phyloP scores from a whole-genome alignment of 805 yeast species.

The Saccharomyces mikatae region DNA sequence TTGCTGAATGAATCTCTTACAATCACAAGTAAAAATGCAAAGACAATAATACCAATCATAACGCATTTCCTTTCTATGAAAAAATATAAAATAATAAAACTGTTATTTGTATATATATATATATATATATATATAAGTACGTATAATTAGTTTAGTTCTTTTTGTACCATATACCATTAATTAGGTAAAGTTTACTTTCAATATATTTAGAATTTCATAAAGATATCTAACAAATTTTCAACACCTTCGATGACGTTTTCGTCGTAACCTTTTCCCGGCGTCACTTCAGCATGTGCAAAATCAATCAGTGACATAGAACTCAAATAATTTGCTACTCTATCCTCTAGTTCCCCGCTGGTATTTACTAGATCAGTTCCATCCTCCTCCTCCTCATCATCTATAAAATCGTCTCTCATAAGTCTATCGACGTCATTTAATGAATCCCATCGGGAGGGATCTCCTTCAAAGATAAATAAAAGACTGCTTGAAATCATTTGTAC shows the following conservation, averaged over 20 bases:
- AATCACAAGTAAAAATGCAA: background rate
- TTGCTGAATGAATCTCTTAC: constrained; percentile 40
- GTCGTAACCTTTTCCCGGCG: constrained; percentile 61
- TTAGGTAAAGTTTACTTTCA: background rate
- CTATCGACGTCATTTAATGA: constrained; percentile 35
- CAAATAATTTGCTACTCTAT: constrained; percentile 28
- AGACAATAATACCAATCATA: background rate
- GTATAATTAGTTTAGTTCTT: background rate
- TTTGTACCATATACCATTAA: background rate
- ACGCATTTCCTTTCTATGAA: background rate
- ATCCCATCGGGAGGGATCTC: constrained; percentile 50
- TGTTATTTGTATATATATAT: background rate
- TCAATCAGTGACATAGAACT: constrained; percentile 69
- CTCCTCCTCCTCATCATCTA: constrained; percentile 29
- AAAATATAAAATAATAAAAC: background rate
- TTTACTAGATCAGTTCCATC: constrained; percentile 28
- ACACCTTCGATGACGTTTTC: constrained; percentile 65
- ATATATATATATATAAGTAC: background rate
- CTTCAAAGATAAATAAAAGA: constrained; percentile 66
- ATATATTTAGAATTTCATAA: constrained; percentile 23
- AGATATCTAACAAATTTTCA: constrained; percentile 44
- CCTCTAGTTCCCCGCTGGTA: constrained; percentile 22
- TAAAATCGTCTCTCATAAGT: constrained; percentile 27
- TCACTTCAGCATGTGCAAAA: constrained; percentile 75
- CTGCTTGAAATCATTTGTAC: constrained; percentile 65